Conservation (phyloP, 345 rosid species). For the Jatropha curcas region DNA sequence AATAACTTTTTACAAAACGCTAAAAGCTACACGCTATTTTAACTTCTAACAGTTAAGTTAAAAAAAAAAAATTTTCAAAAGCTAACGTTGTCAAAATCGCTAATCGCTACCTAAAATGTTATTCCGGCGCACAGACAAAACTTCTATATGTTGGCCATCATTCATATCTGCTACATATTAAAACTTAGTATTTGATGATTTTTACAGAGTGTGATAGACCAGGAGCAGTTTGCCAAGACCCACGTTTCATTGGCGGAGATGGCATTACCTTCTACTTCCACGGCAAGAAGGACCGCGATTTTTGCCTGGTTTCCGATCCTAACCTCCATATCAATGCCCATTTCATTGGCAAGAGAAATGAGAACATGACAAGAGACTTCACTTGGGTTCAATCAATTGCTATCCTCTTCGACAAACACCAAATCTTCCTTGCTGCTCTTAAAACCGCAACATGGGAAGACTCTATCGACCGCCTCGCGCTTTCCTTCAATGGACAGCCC, state of each 20-base stretch:
- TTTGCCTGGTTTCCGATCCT: constrained; percentile 52
- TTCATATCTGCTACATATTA: no score
- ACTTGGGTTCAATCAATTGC: constrained; percentile 63
- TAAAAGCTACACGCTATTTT: no score
- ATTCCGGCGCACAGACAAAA: no score
- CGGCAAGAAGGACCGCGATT: constrained; percentile 41
- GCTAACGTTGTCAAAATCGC: no score
- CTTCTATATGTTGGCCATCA: no score
- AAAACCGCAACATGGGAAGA: constrained; percentile 62
- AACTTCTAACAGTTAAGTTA: no score
- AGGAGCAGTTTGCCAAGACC: constrained; percentile 24
- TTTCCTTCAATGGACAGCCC: constrained; percentile 41
- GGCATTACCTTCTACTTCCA: constrained; percentile 24
- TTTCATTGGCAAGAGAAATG: constrained; percentile 50
- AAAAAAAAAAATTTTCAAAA: no score
- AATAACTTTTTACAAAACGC: no score
- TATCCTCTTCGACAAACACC: constrained; percentile 50
- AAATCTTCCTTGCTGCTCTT: constrained; percentile 46
- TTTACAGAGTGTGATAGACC: constrained; percentile 10
- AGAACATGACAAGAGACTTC: constrained; percentile 57
- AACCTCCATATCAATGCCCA: constrained; percentile 57
- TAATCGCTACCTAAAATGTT: no score
- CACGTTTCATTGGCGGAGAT: constrained; percentile 18
- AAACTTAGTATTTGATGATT: background rate
- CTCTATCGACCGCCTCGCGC: constrained; percentile 38